A percentile compares a stretch with the other conserved stretches of the same genome.
These are phyloP conservation scores for Cercophora sp. DNA, from an alignment of 495 filamentous ascomycete genomes.

Conservation along the genomic window DNA sequence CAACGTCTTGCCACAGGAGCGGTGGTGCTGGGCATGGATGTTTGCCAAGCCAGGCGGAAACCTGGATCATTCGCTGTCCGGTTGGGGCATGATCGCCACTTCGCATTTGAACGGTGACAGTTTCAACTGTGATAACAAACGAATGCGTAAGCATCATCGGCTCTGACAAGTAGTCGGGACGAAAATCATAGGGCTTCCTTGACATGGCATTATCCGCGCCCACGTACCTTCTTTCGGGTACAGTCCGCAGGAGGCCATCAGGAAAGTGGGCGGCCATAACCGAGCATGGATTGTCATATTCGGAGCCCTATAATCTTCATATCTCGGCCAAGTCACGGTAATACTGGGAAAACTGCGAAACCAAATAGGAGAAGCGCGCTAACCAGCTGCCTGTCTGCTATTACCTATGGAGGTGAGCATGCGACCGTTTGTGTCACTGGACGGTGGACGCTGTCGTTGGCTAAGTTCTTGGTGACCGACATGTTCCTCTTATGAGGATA, in stretches of 20 bases:
- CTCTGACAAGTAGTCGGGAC: too few relatives aligned
- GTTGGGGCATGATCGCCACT: constrained; percentile 9
- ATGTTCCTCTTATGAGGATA: background rate
- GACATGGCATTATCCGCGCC: too few relatives aligned
- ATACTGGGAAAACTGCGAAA: constrained; percentile 1
- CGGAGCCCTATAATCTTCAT: constrained; percentile 12
- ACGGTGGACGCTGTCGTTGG: too few relatives aligned
- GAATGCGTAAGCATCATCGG: constrained; percentile 9
- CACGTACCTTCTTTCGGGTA: too few relatives aligned
- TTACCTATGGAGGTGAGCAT: too few relatives aligned
- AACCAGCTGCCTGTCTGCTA: background rate
- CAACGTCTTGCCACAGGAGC: too few relatives aligned
- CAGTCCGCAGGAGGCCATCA: background rate
- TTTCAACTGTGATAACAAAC: constrained; percentile 11
- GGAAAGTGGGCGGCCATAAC: background rate
- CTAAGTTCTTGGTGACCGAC: background rate
- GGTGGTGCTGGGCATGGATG: too few relatives aligned
- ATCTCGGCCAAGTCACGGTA: constrained; percentile 11
- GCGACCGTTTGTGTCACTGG: too few relatives aligned
- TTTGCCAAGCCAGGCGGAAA: constrained; percentile 6
- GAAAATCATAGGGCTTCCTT: too few relatives aligned
- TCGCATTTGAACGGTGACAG: background rate
- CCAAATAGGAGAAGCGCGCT: background rate
- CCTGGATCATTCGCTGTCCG: background rate
- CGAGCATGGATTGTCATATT: constrained; percentile 15